Evolutionary conservation across 129 eudicot species (phyloP).

Genomic region (Chrysanthemum seticuspe): DNA sequence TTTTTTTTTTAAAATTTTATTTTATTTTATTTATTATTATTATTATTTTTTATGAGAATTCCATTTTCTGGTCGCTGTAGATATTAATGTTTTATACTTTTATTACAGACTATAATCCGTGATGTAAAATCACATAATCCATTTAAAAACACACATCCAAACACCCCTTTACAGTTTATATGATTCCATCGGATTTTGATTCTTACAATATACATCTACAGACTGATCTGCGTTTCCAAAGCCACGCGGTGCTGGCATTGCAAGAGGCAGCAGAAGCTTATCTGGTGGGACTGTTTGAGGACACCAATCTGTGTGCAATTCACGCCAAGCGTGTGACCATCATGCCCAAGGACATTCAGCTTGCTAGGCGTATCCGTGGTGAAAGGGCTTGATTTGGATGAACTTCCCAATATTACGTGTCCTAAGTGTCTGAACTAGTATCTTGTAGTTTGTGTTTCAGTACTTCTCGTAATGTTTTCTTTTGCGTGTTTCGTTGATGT

Average conservation of each 20-base stretch:
- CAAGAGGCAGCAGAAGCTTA: constrained; percentile 49
- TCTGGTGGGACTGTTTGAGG: constrained; percentile 23
- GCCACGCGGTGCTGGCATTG: constrained; percentile 47
- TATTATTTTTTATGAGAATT: too few species aligned
- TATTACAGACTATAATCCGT: too few species aligned
- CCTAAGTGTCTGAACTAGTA: neutral
- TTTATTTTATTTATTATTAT: too few species aligned
- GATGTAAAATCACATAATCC: too few species aligned
- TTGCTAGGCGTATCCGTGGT: constrained; percentile 37
- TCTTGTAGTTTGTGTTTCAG: neutral
- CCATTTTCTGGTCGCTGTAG: too few species aligned
- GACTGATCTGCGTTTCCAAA: constrained; percentile 48
- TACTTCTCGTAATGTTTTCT: neutral
- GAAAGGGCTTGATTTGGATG: constrained; percentile 30
- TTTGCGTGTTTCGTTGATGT: neutral
- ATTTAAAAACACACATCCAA: too few species aligned
- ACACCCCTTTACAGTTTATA: neutral
- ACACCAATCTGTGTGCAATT: too few species aligned
- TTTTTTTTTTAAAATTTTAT: too few species aligned
- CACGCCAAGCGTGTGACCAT: neutral
- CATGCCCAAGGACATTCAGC: constrained; percentile 44
- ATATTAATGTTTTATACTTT: too few species aligned
- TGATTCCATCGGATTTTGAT: neutral
- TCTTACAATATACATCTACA: neutral
- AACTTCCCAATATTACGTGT: neutral